A percentile compares a stretch with the other conserved stretches of the same genome.
Conservation (phyloP, 768 basidiomycete species). For the Lentinula lateritia region DNA sequence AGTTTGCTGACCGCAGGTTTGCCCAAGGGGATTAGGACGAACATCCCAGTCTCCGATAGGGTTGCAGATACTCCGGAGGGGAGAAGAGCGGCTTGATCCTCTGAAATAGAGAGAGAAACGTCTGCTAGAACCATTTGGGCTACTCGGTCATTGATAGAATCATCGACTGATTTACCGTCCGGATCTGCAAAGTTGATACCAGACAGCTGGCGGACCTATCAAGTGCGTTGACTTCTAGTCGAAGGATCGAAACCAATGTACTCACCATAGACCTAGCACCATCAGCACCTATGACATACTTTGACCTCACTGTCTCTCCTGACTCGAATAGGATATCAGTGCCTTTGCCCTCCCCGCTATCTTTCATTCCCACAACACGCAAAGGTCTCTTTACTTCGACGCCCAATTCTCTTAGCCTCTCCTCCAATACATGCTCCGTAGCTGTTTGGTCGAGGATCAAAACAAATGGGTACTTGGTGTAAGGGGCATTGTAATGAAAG, state of each 20-base stretch:
- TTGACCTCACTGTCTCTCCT: neutral
- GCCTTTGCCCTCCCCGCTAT: slow-evolving; percentile 16
- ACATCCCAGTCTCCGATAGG: neutral
- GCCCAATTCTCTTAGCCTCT: slow-evolving; percentile 21
- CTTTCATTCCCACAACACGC: slow-evolving; percentile 25
- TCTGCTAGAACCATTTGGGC: slow-evolving; percentile 35
- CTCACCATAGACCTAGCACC: slow-evolving; percentile 17
- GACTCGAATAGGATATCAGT: neutral
- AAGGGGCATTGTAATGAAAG: slow-evolving; percentile 20
- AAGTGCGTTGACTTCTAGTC: slow-evolving; percentile 13
- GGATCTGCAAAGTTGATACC: slow-evolving; percentile 37
- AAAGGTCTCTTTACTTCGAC: slow-evolving; percentile 24
- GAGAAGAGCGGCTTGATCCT: neutral
- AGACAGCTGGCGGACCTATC: slow-evolving; percentile 28
- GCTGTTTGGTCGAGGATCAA: slow-evolving; percentile 31
- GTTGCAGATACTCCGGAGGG: neutral
- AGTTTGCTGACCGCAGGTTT: neutral
- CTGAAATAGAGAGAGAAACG: slow-evolving; percentile 21
- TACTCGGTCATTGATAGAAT: slow-evolving; percentile 16
- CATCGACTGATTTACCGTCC: slow-evolving; percentile 14
- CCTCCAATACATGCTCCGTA: slow-evolving; percentile 31
- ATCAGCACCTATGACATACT: slow-evolving; percentile 35
- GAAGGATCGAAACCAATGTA: slow-evolving; percentile 11
- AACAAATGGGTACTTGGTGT: slow-evolving; percentile 32
- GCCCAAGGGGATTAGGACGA: neutral